Base-by-base conservation (phyloP, 2,329 filamentous ascomycete species). In the Colletotrichum gloeosporioides region DNA sequence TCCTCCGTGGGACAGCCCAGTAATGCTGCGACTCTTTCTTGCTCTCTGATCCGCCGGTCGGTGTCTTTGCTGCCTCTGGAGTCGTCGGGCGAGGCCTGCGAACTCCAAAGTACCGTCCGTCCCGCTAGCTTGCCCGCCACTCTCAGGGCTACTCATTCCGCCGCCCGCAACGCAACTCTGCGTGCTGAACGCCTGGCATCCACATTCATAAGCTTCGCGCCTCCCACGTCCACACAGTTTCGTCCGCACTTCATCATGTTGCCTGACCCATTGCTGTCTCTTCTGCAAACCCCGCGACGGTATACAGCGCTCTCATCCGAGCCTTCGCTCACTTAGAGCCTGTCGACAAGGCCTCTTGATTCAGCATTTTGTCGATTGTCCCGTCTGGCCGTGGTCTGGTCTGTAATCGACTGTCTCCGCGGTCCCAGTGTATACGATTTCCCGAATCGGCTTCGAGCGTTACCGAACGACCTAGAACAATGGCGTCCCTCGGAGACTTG, bases 401-500 rank as follows among this genome's bases (percentile, higher is more conserved):
- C n/a, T 32, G 27, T 13, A 39, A 39, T 25, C 67, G 49, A 49
- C 49, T n/a, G 25, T 5, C 62, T 49, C 34, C 44, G 39, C 44
- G 27, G 39, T 57, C 32, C 62, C 53, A 16, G 29, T 36, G n/a
- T 34, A 32, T 29, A 44, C 27, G 62, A 75, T 71, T 72, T 53
- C 25, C 69, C 57, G 36, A 62, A 61, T 74, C 74, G 70, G 70
- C 64, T 62, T 55, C 63, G n/a, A 22, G 59, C 73, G 63, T 74
- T 36, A 55, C 25, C 70, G 22, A 44, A 70, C 32, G 22, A 49
- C 15, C 39, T 27, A 15, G 32, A 49, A 70, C 66, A n/a, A 77
- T 73, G 73, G 74, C 69, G 36, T 65, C 64, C 31, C 59, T 34
- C 69, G 44, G n/a, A 53, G 44, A 53, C 84, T 83, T 77, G 84